Conservation (phyloP, 305 asterid species). For the Plantago coronopus region DNA sequence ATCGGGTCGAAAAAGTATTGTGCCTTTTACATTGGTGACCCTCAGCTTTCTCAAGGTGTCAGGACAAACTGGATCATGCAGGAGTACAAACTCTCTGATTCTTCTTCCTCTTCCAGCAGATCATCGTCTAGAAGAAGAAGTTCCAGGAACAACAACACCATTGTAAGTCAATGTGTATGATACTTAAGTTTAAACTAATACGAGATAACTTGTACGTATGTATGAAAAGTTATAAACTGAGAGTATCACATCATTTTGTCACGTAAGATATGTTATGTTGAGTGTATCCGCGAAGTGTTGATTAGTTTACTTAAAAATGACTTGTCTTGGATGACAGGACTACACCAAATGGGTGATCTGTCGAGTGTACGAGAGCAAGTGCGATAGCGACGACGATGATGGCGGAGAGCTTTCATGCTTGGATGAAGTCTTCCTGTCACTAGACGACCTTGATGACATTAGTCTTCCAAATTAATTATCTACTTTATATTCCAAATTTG, state of each 20-base stretch:
- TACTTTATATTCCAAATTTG: not conserved
- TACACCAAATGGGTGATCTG: constrained; percentile 83
- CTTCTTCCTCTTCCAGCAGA: constrained; percentile 37
- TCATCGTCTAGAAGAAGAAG: constrained; percentile 52
- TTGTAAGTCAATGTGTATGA: constrained; percentile 22
- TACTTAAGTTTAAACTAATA: too few relatives aligned
- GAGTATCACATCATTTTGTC: too few relatives aligned
- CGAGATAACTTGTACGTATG: too few relatives aligned
- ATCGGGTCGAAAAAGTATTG: constrained; percentile 60
- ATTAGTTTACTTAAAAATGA: too few relatives aligned
- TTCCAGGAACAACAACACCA: constrained; percentile 29
- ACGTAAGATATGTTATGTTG: too few relatives aligned
- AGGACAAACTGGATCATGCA: constrained; percentile 88
- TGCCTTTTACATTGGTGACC: constrained; percentile 53
- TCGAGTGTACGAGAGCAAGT: constrained; percentile 61
- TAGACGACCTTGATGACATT: constrained; percentile 87
- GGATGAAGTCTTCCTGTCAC: constrained; percentile 87
- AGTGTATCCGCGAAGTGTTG: too few relatives aligned
- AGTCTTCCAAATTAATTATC: constrained; percentile 48
- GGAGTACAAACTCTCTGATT: constrained; percentile 56
- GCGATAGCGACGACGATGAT: constrained; percentile 43
- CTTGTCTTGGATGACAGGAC: constrained; percentile 37
- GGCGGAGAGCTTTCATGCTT: constrained; percentile 83
- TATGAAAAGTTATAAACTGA: too few relatives aligned
- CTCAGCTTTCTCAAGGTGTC: constrained; percentile 44